Conservation (phyloP, 176 grass and related monocot species). For the Areca catechu region DNA sequence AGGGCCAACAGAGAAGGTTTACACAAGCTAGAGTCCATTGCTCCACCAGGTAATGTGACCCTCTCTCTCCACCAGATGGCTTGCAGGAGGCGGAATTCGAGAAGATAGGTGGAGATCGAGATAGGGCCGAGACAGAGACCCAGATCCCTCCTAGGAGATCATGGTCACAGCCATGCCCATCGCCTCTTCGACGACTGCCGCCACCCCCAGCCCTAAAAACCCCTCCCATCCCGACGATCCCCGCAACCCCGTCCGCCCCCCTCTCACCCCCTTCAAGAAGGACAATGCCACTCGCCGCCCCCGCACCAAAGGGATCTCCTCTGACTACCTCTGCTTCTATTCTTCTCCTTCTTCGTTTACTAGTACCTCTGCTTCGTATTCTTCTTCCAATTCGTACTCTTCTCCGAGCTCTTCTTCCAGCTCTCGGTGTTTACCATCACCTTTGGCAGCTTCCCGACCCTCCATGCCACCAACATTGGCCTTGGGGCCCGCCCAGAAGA, state of each 20-base stretch:
- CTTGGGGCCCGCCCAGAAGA: too few relatives aligned
- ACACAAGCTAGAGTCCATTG: neutral
- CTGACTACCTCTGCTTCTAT: slow-evolving; percentile 34
- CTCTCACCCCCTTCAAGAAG: slow-evolving; percentile 24
- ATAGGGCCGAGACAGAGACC: neutral
- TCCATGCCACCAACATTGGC: neutral
- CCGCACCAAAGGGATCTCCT: slow-evolving; percentile 44
- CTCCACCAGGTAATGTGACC: neutral
- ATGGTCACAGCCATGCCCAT: slow-evolving; percentile 24
- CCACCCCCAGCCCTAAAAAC: neutral
- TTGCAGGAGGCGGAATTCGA: neutral
- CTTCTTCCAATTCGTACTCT: neutral
- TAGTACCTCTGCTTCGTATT: slow-evolving; percentile 16
- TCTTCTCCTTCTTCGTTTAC: slow-evolving; percentile 35
- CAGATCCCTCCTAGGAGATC: slow-evolving; percentile 5
- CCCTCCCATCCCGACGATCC: neutral
- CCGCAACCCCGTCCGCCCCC: slow-evolving; percentile 31
- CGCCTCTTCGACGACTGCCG: too few relatives aligned
- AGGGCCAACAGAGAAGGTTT: too few relatives aligned
- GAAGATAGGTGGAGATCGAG: slow-evolving; percentile 20
- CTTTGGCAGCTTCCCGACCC: slow-evolving; percentile 15
- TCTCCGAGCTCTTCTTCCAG: slow-evolving; percentile 30
- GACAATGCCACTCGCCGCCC: slow-evolving; percentile 24
- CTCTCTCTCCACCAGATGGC: neutral
- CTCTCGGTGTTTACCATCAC: slow-evolving; percentile 59